phyloP scores from a whole-genome alignment of 331 rosid species.

The Dryas integrifolia region DNA sequence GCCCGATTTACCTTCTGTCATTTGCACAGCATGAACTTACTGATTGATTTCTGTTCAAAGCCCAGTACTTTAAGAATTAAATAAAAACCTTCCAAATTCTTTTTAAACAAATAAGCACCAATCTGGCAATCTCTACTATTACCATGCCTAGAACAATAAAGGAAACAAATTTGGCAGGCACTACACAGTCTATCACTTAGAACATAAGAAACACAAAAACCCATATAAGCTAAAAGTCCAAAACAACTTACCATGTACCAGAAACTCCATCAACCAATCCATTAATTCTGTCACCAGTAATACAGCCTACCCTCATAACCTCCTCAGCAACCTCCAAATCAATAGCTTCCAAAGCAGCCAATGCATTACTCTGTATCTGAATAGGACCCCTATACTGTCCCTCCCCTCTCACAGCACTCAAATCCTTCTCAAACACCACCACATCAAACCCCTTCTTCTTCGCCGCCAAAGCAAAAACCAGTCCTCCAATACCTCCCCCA shows the following conservation, averaged over 20 bases:
- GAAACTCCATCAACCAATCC: conserved; percentile 97
- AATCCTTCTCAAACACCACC: conserved; percentile 85
- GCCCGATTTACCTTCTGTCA: not conserved
- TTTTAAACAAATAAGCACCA: not conserved
- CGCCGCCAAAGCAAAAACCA: conserved; percentile 92
- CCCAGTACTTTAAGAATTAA: not conserved
- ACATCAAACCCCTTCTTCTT: conserved; percentile 90
- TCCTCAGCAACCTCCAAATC: conserved; percentile 89
- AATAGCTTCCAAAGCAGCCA: conserved; percentile 96
- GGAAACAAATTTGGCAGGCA: not conserved
- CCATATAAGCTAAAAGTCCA: not conserved
- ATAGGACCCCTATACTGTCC: conserved; percentile 99
- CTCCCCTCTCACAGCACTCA: conserved; percentile 95
- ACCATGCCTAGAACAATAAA: not conserved
- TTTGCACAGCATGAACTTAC: not conserved
- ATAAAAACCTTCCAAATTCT: not conserved
- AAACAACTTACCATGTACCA: conserved; percentile 66
- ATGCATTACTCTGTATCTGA: conserved; percentile 96
- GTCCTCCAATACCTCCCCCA: conserved; percentile 96
- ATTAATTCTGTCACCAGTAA: conserved; percentile 92
- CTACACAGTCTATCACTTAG: not conserved
- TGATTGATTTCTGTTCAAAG: too few species aligned
- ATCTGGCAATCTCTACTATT: not conserved
- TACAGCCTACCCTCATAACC: conserved; percentile 80
- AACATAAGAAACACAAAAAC: not conserved